A percentile compares a stretch with the other conserved stretches of the same genome.
Conservation (phyloP, 1,284 basidiomycete species). For the Athelia sp. region DNA sequence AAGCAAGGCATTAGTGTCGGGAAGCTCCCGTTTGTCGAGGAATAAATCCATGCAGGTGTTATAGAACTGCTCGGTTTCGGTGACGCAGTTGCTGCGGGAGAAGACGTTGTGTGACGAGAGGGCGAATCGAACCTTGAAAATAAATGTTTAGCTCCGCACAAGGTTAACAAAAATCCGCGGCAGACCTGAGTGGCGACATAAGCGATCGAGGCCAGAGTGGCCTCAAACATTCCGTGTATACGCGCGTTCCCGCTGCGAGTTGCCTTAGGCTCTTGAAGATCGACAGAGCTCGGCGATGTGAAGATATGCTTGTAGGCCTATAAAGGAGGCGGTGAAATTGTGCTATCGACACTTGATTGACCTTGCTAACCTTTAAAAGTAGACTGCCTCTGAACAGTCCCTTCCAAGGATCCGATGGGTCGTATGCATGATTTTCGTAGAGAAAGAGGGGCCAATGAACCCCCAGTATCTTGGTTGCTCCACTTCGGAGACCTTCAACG, state of each 20-base stretch:
- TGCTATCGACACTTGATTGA: not conserved
- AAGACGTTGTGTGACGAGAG: constrained; percentile 4
- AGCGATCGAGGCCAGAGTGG: not conserved
- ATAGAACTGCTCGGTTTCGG: constrained; percentile 9
- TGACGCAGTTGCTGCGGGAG: constrained; percentile 5
- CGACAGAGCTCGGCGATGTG: not conserved
- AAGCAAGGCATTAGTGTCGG: constrained; percentile 5
- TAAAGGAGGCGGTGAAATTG: not conserved
- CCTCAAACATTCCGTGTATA: not conserved
- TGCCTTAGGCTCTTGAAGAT: not conserved
- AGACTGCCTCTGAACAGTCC: not conserved
- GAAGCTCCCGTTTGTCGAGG: constrained; percentile 5
- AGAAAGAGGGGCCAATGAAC: not conserved
- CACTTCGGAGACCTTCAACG: not conserved
- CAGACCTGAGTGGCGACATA: not conserved
- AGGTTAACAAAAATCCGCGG: too few relatives aligned
- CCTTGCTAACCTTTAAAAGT: not conserved
- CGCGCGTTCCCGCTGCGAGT: not conserved
- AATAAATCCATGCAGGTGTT: constrained; percentile 6
- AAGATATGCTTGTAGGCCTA: not conserved
- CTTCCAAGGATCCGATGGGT: not conserved
- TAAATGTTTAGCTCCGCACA: not conserved
- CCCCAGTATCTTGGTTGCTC: not conserved
- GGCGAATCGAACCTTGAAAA: not conserved
- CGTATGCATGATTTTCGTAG: not conserved